Percentiles rank a stretch among this genome's conserved stretches.
Evolutionary conservation across 306 rosid genomes (phyloP).

Genomic region (apple (Malus domestica)): DNA sequence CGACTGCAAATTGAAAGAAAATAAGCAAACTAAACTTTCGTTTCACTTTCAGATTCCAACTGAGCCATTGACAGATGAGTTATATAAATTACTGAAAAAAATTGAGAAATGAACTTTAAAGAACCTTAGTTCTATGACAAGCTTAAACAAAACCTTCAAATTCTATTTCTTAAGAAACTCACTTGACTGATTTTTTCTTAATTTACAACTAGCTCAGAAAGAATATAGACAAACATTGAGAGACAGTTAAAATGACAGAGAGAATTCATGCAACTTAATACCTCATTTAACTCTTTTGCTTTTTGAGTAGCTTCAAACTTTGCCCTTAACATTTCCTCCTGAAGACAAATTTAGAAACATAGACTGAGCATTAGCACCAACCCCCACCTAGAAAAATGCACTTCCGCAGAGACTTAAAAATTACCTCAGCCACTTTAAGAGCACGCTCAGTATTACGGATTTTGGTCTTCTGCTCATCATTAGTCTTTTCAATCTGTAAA

Average conservation of each 20-base stretch:
- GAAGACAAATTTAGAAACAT: slow-evolving; percentile 11
- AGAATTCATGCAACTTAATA: slow-evolving; percentile 22
- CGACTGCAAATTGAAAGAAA: not conserved
- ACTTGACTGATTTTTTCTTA: not conserved
- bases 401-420: slow-evolving; percentile 14
- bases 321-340: slow-evolving; percentile 92
- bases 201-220: not conserved
- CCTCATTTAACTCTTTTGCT: slow-evolving; percentile 62
- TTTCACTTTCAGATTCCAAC: not conserved
- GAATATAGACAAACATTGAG: not conserved
- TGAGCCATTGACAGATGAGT: not conserved
- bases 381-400: slow-evolving; percentile 21
- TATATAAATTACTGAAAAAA: not conserved
- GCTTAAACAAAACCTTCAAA: not conserved
- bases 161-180: not conserved
- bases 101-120: not conserved
- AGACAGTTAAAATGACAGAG: not conserved
- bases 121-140: not conserved
- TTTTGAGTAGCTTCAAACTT: slow-evolving; percentile 62
- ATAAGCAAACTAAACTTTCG: not conserved
- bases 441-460: slow-evolving; percentile 75
- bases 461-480: slow-evolving; percentile 59
- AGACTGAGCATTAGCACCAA: slow-evolving; percentile 8
- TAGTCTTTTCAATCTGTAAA: slow-evolving; percentile 61
- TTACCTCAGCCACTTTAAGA: slow-evolving; percentile 91